These are phyloP conservation scores for Aureobasidium sp. DNA, from an alignment of 2,329 filamentous ascomycete genomes.

Conservation along the genomic window DNA sequence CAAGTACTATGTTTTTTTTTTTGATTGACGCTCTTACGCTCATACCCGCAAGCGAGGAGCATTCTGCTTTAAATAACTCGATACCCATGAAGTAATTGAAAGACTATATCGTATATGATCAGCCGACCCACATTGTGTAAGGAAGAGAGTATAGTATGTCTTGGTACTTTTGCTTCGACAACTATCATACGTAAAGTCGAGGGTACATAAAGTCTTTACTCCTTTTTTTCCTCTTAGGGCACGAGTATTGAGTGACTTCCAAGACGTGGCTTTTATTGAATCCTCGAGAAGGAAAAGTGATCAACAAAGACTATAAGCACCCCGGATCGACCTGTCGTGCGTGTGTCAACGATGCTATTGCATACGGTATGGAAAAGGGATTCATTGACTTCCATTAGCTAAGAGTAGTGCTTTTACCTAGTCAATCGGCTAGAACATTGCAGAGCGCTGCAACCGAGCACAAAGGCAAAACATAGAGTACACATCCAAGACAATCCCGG, in stretches of 20 bases:
- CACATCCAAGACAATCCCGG: background rate
- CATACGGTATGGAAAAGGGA: background rate
- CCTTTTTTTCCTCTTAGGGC: background rate
- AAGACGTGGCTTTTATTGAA: slow-evolving; percentile 7
- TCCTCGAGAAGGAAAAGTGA: background rate
- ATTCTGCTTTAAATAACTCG: slow-evolving; percentile 1
- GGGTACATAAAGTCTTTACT: background rate
- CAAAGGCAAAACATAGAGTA: too few relatives aligned
- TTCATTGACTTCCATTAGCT: background rate
- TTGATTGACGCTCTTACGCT: background rate
- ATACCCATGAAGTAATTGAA: slow-evolving; percentile 6
- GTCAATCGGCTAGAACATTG: background rate
- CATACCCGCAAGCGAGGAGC: slow-evolving; percentile 1
- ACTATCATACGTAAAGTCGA: background rate
- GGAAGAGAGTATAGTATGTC: background rate
- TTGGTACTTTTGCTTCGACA: background rate
- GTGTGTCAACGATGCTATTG: background rate
- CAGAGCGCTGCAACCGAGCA: background rate
- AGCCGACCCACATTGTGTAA: background rate
- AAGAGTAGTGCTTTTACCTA: background rate
- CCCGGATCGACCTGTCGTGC: background rate
- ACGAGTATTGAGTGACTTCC: background rate
- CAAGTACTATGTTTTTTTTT: background rate
- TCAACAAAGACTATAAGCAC: background rate
- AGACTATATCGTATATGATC: background rate